Percentiles rank a stretch among this genome's conserved stretches.
These are phyloP conservation scores for Silene conica DNA, from an alignment of 148 eudicot genomes.

Conservation along the genomic window DNA sequence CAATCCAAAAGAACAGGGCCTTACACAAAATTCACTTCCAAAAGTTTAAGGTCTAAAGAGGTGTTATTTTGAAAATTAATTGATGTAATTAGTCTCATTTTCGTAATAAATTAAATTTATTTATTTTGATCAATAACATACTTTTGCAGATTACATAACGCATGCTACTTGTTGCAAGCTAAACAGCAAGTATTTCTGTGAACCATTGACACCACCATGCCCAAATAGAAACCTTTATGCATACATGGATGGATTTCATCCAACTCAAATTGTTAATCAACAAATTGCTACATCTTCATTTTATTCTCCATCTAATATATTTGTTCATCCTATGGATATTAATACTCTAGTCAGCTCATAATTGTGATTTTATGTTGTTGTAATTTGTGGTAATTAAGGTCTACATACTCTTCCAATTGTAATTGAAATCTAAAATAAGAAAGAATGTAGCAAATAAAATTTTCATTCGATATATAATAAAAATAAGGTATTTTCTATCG, in stretches of 20 bases:
- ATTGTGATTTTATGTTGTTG: not conserved
- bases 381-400: not conserved
- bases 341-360: not conserved
- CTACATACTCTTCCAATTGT: not conserved
- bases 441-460: no score
- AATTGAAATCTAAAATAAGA: no score
- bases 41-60: no score
- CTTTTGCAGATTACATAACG: no score
- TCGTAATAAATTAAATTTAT: no score
- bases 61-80: no score
- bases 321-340: slow-evolving; percentile 38
- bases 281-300: slow-evolving; percentile 22
- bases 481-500: no score
- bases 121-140: no score
- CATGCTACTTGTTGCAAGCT: slow-evolving; percentile 4
- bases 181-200: slow-evolving; percentile 25
- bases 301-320: slow-evolving; percentile 12
- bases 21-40: no score
- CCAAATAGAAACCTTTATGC: slow-evolving; percentile 15
- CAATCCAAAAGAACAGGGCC: no score
- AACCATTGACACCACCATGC: slow-evolving; percentile 28
- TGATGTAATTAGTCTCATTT: no score
- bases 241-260: slow-evolving; percentile 44
- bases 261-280: slow-evolving; percentile 20
- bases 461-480: no score